phyloP scores from a whole-genome alignment of 192 early-diverging fungal species.

The Linnemannia elongata region DNA sequence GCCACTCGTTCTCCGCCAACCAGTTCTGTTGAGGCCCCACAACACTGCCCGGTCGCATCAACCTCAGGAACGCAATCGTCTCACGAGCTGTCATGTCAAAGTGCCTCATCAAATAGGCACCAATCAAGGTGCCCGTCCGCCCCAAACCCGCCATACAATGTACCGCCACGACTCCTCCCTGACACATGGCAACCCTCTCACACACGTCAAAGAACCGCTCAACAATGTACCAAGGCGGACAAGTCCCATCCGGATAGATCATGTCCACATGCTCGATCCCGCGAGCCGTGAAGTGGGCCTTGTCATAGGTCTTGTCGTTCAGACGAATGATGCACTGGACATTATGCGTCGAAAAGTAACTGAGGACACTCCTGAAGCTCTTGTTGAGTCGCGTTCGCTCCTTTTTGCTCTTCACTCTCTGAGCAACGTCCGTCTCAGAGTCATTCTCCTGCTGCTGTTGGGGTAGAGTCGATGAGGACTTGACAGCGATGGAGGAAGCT shows the following conservation, averaged over 20 bases:
- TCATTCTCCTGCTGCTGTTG: background rate
- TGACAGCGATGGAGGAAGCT: background rate
- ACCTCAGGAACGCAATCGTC: slow-evolving; percentile 72
- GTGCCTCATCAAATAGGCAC: slow-evolving; percentile 76
- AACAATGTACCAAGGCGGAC: slow-evolving; percentile 74
- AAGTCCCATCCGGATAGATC: slow-evolving; percentile 79
- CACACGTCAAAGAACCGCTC: slow-evolving; percentile 75
- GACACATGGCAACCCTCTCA: slow-evolving; percentile 62
- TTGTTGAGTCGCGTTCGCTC: slow-evolving; percentile 22
- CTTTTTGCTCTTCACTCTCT: slow-evolving; percentile 15
- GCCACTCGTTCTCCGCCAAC: slow-evolving; percentile 54
- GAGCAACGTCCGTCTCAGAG: background rate
- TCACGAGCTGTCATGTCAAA: slow-evolving; percentile 77
- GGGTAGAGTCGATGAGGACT: background rate
- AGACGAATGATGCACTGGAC: slow-evolving; percentile 71
- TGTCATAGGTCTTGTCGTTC: slow-evolving; percentile 78
- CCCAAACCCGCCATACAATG: slow-evolving; percentile 50
- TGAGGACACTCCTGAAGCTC: slow-evolving; percentile 61
- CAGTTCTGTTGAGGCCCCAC: slow-evolving; percentile 86
- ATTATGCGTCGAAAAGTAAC: slow-evolving; percentile 63
- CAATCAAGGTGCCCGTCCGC: slow-evolving; percentile 42
- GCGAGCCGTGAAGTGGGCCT: slow-evolving; percentile 61
- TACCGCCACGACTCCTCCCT: slow-evolving; percentile 26
- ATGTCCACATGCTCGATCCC: slow-evolving; percentile 78
- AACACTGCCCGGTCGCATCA: slow-evolving; percentile 78